A percentile compares a stretch with the other conserved stretches of the same genome.
Evolutionary conservation across 768 basidiomycete genomes (phyloP).

Genomic region (Serendipita sp.): DNA sequence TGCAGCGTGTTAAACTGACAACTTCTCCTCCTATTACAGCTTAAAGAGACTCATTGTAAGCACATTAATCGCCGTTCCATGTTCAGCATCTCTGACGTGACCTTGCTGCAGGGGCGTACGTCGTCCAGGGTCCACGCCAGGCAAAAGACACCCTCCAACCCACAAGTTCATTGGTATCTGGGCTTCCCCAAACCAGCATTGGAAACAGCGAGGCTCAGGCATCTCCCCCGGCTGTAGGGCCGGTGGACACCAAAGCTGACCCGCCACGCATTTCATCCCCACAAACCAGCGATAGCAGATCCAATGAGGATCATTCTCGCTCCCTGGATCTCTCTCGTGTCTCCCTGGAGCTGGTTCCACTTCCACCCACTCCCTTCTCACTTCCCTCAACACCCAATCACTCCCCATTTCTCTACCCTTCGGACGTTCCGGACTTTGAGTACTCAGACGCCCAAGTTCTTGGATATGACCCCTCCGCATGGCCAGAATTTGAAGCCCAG

Average conservation of each 20-base stretch:
- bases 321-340: background rate
- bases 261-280: background rate
- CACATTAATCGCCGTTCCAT: background rate
- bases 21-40: background rate
- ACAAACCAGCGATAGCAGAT: background rate
- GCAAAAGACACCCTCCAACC: background rate
- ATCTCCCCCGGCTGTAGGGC: background rate
- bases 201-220: background rate
- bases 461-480: background rate
- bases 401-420: background rate
- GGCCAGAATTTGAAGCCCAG: constrained; percentile 4
- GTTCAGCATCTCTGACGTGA: background rate
- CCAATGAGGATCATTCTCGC: background rate
- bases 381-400: background rate
- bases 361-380: background rate
- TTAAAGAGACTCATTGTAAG: constrained; percentile 2
- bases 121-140: background rate
- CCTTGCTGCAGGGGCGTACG: constrained; percentile 1
- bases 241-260: background rate
- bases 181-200: background rate
- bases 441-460: background rate
- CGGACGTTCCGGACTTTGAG: constrained; percentile 1
- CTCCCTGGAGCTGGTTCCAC: background rate
- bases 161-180: background rate
- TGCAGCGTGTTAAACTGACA: background rate